Evolutionary conservation across 106 monocot species (phyloP).

Genomic region (Allium cepa): DNA sequence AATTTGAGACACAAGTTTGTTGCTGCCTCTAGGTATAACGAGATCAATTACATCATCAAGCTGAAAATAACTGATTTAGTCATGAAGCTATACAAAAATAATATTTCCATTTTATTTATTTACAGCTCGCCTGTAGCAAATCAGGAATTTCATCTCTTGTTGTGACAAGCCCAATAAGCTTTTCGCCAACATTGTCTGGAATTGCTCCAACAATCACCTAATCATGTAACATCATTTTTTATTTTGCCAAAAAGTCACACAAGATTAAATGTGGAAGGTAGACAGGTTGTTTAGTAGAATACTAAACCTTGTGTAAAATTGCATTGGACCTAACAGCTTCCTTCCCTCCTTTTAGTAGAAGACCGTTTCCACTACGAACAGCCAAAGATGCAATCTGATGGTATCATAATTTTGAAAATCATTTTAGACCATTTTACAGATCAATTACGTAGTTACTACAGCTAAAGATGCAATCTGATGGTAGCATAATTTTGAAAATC

Average conservation of each 20-base stretch:
- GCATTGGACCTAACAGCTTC: conserved; percentile 93
- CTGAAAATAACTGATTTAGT: conserved; percentile 23
- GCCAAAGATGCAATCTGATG: conserved; percentile 87
- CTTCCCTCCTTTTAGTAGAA: conserved; percentile 95
- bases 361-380: conserved; percentile 86
- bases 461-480: conserved; percentile 74
- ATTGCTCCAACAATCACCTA: conserved; percentile 80
- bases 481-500: conserved; percentile 1
- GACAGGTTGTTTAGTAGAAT: neutral
- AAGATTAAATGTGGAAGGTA: neutral
- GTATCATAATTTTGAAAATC: conserved; percentile 3
- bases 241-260: neutral
- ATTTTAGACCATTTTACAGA: neutral
- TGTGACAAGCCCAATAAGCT: conserved; percentile 80
- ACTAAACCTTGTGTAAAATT: conserved; percentile 77
- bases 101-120: neutral
- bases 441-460: neutral
- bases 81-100: neutral
- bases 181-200: conserved; percentile 53
- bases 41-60: conserved; percentile 99
- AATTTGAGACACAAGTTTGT: conserved; percentile 78
- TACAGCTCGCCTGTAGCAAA: conserved; percentile 60
- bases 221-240: neutral
- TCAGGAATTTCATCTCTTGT: conserved; percentile 91
- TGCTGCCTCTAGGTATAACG: conserved; percentile 91